Evolutionary conservation across 2,329 filamentous ascomycete species (phyloP).

Genomic region (Metarhizium brunneum): DNA sequence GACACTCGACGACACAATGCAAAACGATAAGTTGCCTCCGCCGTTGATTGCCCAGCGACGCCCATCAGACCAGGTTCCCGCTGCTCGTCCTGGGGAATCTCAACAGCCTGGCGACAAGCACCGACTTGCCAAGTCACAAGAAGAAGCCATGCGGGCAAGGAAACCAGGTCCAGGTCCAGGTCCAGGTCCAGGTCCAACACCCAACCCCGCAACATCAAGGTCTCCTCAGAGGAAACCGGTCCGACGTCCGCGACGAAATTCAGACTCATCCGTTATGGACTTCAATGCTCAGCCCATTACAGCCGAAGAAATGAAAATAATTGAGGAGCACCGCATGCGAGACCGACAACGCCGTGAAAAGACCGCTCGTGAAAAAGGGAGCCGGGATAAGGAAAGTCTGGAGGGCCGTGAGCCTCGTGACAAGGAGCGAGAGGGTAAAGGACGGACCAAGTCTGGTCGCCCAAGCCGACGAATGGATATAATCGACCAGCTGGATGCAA

Average conservation of each 20-base stretch:
- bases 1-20: constrained; percentile 51
- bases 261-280: constrained; percentile 65
- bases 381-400: constrained; percentile 8
- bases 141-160: constrained; percentile 50
- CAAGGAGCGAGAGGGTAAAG: constrained; percentile 27
- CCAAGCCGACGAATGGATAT: constrained; percentile 60
- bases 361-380: neutral
- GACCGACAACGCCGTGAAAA: constrained; percentile 15
- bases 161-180: constrained; percentile 23
- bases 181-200: constrained; percentile 20
- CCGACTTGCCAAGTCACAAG: constrained; percentile 56
- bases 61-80: constrained; percentile 17
- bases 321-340: constrained; percentile 23
- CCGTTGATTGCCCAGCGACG: constrained; percentile 31
- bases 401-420: constrained; percentile 31
- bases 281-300: constrained; percentile 46
- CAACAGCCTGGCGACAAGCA: constrained; percentile 34
- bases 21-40: constrained; percentile 22
- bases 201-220: constrained; percentile 22
- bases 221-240: constrained; percentile 28
- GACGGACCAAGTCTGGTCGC: constrained; percentile 39
- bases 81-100: constrained; percentile 30
- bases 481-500: constrained; percentile 94
- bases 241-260: constrained; percentile 60
- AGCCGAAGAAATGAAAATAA: constrained; percentile 38